Evolutionary conservation across 495 filamentous ascomycete species (phyloP), one percentile per base, ranked within the genome.

Genomic region (Aspergillus leporis): DNA sequence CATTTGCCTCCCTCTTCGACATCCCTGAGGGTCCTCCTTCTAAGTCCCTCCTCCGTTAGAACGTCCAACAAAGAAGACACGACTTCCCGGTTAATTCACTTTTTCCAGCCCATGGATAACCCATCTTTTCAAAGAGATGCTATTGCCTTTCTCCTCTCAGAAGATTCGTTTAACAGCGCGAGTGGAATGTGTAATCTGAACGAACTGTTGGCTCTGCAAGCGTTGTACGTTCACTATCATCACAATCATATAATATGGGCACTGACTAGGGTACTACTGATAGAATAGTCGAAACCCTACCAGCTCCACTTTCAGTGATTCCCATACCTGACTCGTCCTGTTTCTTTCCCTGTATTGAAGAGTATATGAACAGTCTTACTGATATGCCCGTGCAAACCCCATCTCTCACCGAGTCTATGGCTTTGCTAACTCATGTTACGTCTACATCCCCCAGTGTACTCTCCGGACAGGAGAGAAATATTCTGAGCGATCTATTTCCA

Each of bases 61-160:
- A 51, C 56, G 3, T 13, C 64, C 12, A 55, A 56, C 47, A 56
- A 68, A n/a, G 43, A 66, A 28, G 63, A 49, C 58, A 74, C 66
- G 31, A 55, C 61, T 5, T 46, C 69, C 22, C 78, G 82, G 23
- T 74, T 88, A 43, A 73, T 78, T 34, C 72, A 78, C 19, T 74
- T 88, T 66, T 50, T 61, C 70, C 58, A 66, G 82, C 30, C 68
- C 68, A 10, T 31, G 4, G 23, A 45, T 40, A 23, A n/a, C 77
- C 23, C 14, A 41, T 41, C 13, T 41, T 41, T 70, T 72, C 16
- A 25, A 19, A 67, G 25, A 64, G 68, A 81, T 18, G 80, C 75
- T 47, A 76, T 90, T 41, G 63, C 81, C 14, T 85, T 88, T 63
- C 69, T 87, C 3, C 72, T 87, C 1, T 72, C 72, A 9, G 66